Evolutionary conservation across 148 eudicot species (phyloP).

Genomic region (Hydrangea macrophylla): DNA sequence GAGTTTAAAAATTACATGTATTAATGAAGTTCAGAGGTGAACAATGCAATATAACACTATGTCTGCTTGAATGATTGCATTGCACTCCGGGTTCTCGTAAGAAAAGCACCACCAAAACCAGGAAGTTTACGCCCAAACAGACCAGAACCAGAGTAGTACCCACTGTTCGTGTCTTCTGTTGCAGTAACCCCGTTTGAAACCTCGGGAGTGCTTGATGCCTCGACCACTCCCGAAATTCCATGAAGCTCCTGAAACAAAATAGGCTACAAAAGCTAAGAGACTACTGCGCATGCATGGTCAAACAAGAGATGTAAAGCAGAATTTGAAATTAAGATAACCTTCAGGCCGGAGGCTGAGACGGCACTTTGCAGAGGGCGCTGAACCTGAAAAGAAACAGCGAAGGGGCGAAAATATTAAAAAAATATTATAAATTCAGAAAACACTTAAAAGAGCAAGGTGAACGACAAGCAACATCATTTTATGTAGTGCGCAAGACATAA

Average conservation of each 20-base stretch:
- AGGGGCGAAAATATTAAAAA: background rate
- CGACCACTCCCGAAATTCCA: conserved; percentile 32
- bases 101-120: conserved; percentile 36
- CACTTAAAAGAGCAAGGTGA: background rate
- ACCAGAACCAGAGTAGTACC: conserved; percentile 20
- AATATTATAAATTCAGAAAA: background rate
- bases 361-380: conserved; percentile 28
- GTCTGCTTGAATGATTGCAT: conserved; percentile 44
- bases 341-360: conserved; percentile 44
- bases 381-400: conserved; percentile 20
- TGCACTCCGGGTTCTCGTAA: conserved; percentile 59
- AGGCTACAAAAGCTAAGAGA: background rate
- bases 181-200: conserved; percentile 24
- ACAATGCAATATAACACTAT: background rate
- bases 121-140: conserved; percentile 32
- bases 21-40: background rate
- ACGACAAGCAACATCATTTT: background rate
- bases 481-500: background rate
- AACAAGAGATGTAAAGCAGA: background rate
- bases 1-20: too few species aligned
- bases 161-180: conserved; percentile 28
- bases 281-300: background rate
- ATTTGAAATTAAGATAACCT: conserved; percentile 25
- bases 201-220: conserved; percentile 24
- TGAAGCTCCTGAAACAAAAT: conserved; percentile 40